Evolutionary conservation across 2,329 filamentous ascomycete species (phyloP), one percentile per base, ranked within the genome.

Genomic region (Talaromyces marneffei): DNA sequence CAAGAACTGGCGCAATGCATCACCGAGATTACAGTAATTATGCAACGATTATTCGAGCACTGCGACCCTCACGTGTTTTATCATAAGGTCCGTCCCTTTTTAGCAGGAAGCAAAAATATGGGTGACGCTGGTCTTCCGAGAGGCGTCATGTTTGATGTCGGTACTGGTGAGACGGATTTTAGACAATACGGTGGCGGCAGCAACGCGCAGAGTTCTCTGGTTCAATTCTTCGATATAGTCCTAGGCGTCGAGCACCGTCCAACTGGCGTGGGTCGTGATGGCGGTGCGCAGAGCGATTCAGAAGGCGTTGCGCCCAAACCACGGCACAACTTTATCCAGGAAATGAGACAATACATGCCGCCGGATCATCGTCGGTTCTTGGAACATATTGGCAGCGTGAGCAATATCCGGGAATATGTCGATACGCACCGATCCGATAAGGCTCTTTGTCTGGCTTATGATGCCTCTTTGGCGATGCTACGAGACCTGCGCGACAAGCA

Each of bases 81-180:
- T 76, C 86, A 96, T 76, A 89, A 92, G 63, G 96, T 99, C 68
- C 86, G 94, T n/a, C 93, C 94, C 0, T 97, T 95, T 75, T 83
- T 99, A 2, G 93, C 94, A 5, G 94, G 94, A 14, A 94, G 92
- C 74, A 97, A 96, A 82, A 97, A 97, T 74, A 99, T 97, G 94
- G 86, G 84, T 54, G 93, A 97, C 64, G 94, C 93, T 4, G 94
- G 94, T 14, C 82, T 99, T 9, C 92, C 94, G 0, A 81, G 87
- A 63, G 94, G 94, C 20, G 87, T 99, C 56, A 79, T 93, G 54
- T 97, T 97, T 72, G 92, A 97, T 67, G 85, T 91, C 65, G 91
- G 89, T 20, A 85, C 84, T 10, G 88, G 86, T 27, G 80, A 78
- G 12, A 82, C 86, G 33, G 79, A 82, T 3, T 96, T 91, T 72